Base-by-base conservation (phyloP, 441 rosid species). In the Adansonia rubrostipa region DNA sequence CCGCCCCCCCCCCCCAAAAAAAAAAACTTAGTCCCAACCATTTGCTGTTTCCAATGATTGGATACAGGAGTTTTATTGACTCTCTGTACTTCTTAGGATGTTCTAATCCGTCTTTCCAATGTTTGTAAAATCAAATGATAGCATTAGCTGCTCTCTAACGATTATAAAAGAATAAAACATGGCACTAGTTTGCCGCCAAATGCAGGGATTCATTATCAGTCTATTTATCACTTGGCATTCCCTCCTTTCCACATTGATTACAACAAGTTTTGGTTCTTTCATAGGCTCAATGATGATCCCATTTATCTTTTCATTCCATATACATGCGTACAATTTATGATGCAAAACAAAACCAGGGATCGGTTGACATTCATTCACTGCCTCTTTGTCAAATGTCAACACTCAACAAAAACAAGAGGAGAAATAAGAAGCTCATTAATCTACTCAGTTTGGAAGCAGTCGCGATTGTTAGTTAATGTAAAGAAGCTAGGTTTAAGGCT, bases 401-500 rank as follows among this genome's bases (percentile, higher is more conserved):
- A 36, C 42, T 36, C 6, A 36, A 36, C 42, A 36, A 36, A 36
- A 36, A 36, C 42, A 5, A 36, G 6, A 36, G 42, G 42, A 36
- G 42, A 36, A 36, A 36, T 36, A 36, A 36, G 42, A 36, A 36
- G 42, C 42, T 36, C 42, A 36, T 36, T 36, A 36, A 4, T 36
- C 42, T 36, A 36, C 42, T 36, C 42, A 36, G 42, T 36, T 36
- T 4, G 42, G 42, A 36, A 36, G 42, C 42, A 36, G 42, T 36
- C 42, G 42, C 42, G 42, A 36, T 36, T 36, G 19, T 68, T 48
- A 68, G 64, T 19, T 56, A 56, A 73, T 20, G 42, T 0, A 36
- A 36, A 36, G 42, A 36, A 36, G 42, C 42, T 36, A 58, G 13
- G 73, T 9, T 63, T 10, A 79, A 57, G 42, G 75, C 74, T 44